phyloP scores from a whole-genome alignment of 768 basidiomycete species.

The Artomyces pyxidatus region DNA sequence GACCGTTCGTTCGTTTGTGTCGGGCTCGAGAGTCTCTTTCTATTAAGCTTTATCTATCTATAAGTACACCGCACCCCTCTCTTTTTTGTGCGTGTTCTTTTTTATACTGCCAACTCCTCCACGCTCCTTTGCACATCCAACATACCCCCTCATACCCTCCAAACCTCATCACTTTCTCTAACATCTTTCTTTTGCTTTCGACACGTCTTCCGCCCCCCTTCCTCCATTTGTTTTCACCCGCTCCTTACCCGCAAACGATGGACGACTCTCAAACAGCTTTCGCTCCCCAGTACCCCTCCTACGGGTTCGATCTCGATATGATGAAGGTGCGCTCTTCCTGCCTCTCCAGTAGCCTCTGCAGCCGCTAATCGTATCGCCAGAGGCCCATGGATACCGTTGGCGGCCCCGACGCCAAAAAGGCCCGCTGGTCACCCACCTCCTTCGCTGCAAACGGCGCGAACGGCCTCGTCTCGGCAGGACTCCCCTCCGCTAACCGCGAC shows the following conservation, averaged over 20 bases:
- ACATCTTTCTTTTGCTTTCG: constrained; percentile 41
- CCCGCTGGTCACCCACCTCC: constrained; percentile 77
- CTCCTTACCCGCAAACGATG: constrained; percentile 33
- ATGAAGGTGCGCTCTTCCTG: constrained; percentile 58
- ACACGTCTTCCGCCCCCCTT: constrained; percentile 37
- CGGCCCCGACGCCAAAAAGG: constrained; percentile 83
- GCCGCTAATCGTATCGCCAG: constrained; percentile 28
- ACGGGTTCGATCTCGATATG: constrained; percentile 83
- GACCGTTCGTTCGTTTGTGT: constrained; percentile 6
- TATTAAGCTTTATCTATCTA: constrained; percentile 30
- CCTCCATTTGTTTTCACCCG: constrained; percentile 9
- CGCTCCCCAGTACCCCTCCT: constrained; percentile 58
- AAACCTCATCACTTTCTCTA: constrained; percentile 41
- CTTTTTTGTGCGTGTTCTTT: constrained; percentile 35
- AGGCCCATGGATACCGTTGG: constrained; percentile 80
- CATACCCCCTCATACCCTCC: constrained; percentile 28
- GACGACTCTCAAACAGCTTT: constrained; percentile 71
- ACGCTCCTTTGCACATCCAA: constrained; percentile 15
- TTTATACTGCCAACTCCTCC: constrained; percentile 24
- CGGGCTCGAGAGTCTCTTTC: not conserved
- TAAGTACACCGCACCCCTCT: constrained; percentile 27
- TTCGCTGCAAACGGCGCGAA: constrained; percentile 28
- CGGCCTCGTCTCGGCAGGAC: constrained; percentile 34
- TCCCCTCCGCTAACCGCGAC: constrained; percentile 44
- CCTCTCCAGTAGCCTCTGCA: constrained; percentile 4